Conservation (phyloP, 2,329 filamentous ascomycete species). For the Fusarium decemcellulare region DNA sequence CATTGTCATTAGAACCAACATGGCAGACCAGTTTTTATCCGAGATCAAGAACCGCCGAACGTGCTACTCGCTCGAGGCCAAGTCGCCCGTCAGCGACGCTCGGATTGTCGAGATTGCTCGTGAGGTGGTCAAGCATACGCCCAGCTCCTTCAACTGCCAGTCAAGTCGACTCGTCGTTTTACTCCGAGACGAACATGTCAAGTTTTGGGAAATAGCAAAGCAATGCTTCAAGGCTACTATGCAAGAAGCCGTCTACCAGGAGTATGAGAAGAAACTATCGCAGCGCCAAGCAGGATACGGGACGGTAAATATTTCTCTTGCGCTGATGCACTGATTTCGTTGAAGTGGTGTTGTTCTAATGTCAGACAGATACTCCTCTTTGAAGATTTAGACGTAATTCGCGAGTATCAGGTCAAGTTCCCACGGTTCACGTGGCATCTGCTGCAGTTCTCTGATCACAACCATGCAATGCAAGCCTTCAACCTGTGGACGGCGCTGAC, state of each 20-base stretch:
- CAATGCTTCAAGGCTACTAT: slow-evolving; percentile 19
- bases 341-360: background rate
- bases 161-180: slow-evolving; percentile 24
- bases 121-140: slow-evolving; percentile 21
- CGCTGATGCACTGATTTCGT: too few relatives aligned
- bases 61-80: slow-evolving; percentile 21
- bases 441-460: slow-evolving; percentile 28
- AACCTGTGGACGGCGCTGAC: slow-evolving; percentile 27
- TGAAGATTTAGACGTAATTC: slow-evolving; percentile 27
- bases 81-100: slow-evolving; percentile 14
- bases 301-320: slow-evolving; percentile 8
- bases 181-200: slow-evolving; percentile 11
- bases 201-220: slow-evolving; percentile 27
- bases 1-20: background rate
- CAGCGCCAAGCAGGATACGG: slow-evolving; percentile 16
- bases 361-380: slow-evolving; percentile 14
- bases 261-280: slow-evolving; percentile 22
- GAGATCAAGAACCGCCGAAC: slow-evolving; percentile 22
- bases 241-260: background rate
- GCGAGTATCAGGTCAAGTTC: slow-evolving; percentile 8
- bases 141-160: slow-evolving; percentile 30
- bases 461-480: slow-evolving; percentile 26
- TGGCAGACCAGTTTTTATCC: slow-evolving; percentile 13
- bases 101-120: slow-evolving; percentile 21
- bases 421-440: slow-evolving; percentile 21